Evolutionary conservation across 129 eudicot genomes (phyloP).

Genomic region (Kitagawia praeruptora): DNA sequence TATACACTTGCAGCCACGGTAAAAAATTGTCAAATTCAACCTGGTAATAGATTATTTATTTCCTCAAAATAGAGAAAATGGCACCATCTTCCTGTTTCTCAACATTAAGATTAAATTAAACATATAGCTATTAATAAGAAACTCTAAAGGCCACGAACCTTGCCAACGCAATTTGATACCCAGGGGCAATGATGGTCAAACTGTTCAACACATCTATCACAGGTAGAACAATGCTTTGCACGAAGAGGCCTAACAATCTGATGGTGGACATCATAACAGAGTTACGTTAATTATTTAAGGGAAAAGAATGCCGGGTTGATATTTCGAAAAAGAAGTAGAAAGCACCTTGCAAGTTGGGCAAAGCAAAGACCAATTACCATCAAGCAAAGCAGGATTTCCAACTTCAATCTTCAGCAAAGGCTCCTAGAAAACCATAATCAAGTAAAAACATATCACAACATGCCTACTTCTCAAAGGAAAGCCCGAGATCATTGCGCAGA

Average conservation of each 20-base stretch:
- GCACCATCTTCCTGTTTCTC: not conserved
- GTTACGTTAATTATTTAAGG: slow-evolving; percentile 2
- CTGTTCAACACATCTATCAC: slow-evolving; percentile 99
- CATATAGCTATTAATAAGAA: not conserved
- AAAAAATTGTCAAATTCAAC: not conserved
- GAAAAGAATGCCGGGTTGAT: not conserved
- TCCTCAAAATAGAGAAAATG: not conserved
- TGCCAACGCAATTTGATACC: slow-evolving; percentile 98
- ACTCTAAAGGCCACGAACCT: slow-evolving; percentile 33
- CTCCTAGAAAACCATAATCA: slow-evolving; percentile 39
- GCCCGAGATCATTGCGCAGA: not conserved
- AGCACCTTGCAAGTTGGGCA: slow-evolving; percentile 96
- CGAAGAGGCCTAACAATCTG: slow-evolving; percentile 97
- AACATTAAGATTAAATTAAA: not conserved
- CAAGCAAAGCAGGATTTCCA: slow-evolving; percentile 71
- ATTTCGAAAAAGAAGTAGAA: not conserved
- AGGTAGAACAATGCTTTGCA: slow-evolving; percentile 95
- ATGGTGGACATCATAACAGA: not conserved
- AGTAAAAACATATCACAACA: not conserved
- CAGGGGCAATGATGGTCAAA: slow-evolving; percentile 99
- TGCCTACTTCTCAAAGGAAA: not conserved
- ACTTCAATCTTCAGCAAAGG: slow-evolving; percentile 84
- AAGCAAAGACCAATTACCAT: slow-evolving; percentile 98
- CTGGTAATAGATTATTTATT: not conserved
- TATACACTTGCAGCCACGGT: not conserved